Percentiles rank a stretch among this genome's conserved stretches.
Conservation (phyloP, 345 rosid species). For the Hibiscus trionum region DNA sequence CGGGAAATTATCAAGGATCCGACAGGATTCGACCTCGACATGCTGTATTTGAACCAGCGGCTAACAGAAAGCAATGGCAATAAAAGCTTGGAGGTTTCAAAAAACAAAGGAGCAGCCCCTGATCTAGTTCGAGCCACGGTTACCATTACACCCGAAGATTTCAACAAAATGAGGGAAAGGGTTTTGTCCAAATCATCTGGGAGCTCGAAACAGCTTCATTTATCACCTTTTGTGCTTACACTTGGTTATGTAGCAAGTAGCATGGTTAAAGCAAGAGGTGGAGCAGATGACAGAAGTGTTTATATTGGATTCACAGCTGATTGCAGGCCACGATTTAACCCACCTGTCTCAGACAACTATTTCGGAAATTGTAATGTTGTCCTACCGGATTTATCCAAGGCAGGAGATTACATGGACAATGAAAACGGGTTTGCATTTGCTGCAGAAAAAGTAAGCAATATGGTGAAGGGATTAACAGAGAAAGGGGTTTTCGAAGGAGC, state of each 20-base stretch:
- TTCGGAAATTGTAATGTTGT: too few relatives aligned
- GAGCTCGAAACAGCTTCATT: slow-evolving; percentile 10
- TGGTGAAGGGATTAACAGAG: not conserved
- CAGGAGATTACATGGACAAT: too few relatives aligned
- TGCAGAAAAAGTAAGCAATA: not conserved
- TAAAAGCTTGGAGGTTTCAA: slow-evolving; percentile 7
- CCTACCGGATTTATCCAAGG: too few relatives aligned
- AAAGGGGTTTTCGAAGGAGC: too few relatives aligned
- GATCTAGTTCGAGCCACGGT: slow-evolving; percentile 19
- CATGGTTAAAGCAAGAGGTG: slow-evolving; percentile 14
- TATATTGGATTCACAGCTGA: too few relatives aligned
- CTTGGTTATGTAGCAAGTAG: slow-evolving; percentile 15
- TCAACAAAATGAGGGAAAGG: slow-evolving; percentile 16
- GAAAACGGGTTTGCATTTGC: too few relatives aligned
- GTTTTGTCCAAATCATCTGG: not conserved
- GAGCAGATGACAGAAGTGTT: not conserved
- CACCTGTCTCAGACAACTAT: too few relatives aligned
- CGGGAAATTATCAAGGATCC: slow-evolving; percentile 18
- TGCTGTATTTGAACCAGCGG: not conserved
- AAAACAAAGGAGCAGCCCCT: not conserved
- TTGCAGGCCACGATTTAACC: too few relatives aligned
- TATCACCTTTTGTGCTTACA: slow-evolving; percentile 25
- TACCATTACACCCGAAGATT: slow-evolving; percentile 14
- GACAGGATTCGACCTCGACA: not conserved
- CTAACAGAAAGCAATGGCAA: not conserved